phyloP scores from a whole-genome alignment of 169 alveolate genomes.

The Plasmodium vivax region DNA sequence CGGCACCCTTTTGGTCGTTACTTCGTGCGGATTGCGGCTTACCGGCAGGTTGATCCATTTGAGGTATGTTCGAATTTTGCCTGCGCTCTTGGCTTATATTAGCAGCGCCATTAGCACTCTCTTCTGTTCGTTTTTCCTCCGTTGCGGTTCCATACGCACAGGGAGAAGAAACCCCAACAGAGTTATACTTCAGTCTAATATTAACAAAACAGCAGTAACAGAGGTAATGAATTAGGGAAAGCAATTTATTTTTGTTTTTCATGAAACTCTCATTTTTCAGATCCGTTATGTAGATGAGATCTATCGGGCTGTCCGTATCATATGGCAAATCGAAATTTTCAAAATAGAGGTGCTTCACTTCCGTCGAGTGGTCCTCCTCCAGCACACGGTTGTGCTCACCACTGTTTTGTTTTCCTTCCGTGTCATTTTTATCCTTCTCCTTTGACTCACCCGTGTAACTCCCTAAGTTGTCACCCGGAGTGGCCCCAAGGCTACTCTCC shows the following conservation, averaged over 20 bases:
- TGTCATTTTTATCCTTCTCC: neutral
- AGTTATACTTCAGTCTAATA: conserved; percentile 31
- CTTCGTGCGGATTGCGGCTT: neutral
- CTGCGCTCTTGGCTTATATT: neutral
- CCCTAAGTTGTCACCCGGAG: neutral
- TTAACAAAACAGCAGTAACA: conserved; percentile 73
- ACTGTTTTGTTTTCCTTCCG: neutral
- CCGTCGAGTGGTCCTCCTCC: neutral
- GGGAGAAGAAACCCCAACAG: neutral
- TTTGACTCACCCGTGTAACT: neutral
- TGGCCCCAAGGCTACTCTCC: neutral
- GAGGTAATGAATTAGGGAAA: conserved; percentile 71
- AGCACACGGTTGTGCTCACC: neutral
- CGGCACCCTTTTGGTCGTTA: neutral
- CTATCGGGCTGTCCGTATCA: conserved; percentile 30
- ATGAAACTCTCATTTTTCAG: neutral
- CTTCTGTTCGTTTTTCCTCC: conserved; percentile 11
- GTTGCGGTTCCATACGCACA: neutral
- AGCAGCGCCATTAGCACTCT: neutral
- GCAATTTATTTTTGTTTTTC: conserved; percentile 51
- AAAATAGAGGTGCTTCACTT: conserved; percentile 22
- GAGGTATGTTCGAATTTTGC: neutral
- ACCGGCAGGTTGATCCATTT: neutral
- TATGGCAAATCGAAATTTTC: conserved; percentile 57
- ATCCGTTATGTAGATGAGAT: conserved; percentile 34